A percentile compares a stretch with the other conserved stretches of the same genome.
phyloP scores from a whole-genome alignment of 2,329 filamentous ascomycete species.

The Trichoderma sp. region DNA sequence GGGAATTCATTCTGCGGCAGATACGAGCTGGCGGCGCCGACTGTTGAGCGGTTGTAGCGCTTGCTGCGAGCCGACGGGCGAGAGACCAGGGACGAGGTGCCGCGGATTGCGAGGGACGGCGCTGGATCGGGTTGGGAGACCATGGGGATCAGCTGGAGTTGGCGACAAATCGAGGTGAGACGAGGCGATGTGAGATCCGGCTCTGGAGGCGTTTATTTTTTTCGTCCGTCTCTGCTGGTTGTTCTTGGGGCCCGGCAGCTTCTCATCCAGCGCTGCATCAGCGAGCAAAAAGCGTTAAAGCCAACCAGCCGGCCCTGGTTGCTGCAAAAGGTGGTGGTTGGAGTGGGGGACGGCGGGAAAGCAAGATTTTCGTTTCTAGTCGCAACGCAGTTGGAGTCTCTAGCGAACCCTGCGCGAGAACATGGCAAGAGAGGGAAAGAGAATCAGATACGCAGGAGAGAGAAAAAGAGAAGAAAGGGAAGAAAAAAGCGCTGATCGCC shows the following conservation, averaged over 20 bases:
- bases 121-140: conserved; percentile 64
- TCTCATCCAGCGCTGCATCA: conserved; percentile 21
- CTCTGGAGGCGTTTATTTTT: not conserved
- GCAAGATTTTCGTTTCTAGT: not conserved
- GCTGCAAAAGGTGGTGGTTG: conserved; percentile 10
- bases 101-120: conserved; percentile 60
- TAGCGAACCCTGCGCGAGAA: conserved; percentile 21
- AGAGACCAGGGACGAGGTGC: conserved; percentile 61
- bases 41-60: conserved; percentile 80
- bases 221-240: not conserved
- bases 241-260: not conserved
- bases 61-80: conserved; percentile 65
- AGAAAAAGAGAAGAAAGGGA: not conserved
- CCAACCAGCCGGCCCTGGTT: conserved; percentile 15
- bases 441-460: not conserved
- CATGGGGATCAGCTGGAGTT: conserved; percentile 49
- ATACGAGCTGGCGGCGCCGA: conserved; percentile 68
- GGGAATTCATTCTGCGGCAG: conserved; percentile 88
- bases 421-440: not conserved
- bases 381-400: conserved; percentile 4
- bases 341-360: conserved; percentile 17
- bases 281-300: conserved; percentile 6
- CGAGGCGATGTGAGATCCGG: not conserved
- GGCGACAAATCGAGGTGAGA: not conserved
- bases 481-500: not conserved